These are phyloP conservation scores for Blastocystis sp. DNA, from an alignment of 352 stramenopile species.

Conservation along the genomic window DNA sequence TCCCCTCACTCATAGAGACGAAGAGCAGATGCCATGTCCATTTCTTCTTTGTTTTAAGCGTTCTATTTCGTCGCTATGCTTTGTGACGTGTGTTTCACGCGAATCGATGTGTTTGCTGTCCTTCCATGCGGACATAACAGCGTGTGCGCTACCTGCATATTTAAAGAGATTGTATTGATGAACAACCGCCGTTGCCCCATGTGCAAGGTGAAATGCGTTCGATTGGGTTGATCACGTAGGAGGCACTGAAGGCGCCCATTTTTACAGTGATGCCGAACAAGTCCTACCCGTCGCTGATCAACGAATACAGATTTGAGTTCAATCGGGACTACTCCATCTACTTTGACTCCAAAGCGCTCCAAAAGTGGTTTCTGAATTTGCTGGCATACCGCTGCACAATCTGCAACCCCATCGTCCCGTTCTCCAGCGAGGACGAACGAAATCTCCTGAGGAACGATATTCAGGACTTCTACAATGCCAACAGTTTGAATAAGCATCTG, in stretches of 20 bases:
- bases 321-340: constrained; percentile 47
- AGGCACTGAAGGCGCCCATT: constrained; percentile 3
- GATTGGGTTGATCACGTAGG: not conserved
- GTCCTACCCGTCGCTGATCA: constrained; percentile 2
- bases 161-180: constrained; percentile 60
- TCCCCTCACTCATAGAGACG: no score
- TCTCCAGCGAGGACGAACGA: constrained; percentile 16
- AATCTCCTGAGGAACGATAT: not conserved
- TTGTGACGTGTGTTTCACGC: constrained; percentile 34
- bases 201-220: not conserved
- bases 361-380: constrained; percentile 56
- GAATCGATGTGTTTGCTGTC: constrained; percentile 36
- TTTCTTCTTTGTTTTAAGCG: no score
- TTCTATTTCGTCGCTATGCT: not conserved
- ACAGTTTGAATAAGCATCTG: constrained; percentile 1
- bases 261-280: constrained; percentile 44
- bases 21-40: no score
- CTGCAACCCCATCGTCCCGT: constrained; percentile 40
- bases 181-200: constrained; percentile 33
- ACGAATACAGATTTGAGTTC: constrained; percentile 57
- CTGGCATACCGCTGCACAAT: not conserved
- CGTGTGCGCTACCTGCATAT: constrained; percentile 32
- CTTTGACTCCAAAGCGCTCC: constrained; percentile 23
- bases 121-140: constrained; percentile 54
- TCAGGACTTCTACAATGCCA: not conserved